phyloP scores from a whole-genome alignment of 2,329 filamentous ascomycete genomes.

The Eutypa lata region DNA sequence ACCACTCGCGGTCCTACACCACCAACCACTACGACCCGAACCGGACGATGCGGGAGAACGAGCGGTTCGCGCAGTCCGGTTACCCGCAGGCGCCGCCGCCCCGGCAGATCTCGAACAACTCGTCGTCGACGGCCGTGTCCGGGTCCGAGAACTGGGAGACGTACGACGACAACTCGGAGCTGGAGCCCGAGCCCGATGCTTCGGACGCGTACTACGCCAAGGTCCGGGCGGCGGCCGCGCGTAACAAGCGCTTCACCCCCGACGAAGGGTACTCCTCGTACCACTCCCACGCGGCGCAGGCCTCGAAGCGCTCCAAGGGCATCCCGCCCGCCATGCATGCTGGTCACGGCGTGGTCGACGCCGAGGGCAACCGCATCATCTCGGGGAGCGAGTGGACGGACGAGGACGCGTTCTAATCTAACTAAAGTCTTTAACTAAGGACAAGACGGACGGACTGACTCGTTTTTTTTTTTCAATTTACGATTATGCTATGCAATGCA shows the following conservation, averaged over 20 bases:
- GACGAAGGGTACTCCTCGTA: constrained; percentile 40
- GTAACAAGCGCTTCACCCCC: constrained; percentile 61
- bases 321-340: constrained; percentile 47
- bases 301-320: constrained; percentile 53
- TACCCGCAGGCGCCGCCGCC: constrained; percentile 42
- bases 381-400: constrained; percentile 67
- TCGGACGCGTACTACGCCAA: constrained; percentile 80
- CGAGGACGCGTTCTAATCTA: constrained; percentile 53
- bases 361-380: constrained; percentile 60
- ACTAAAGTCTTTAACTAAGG: no score
- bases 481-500: no score
- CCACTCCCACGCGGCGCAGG: constrained; percentile 38
- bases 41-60: constrained; percentile 6
- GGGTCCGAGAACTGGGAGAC: constrained; percentile 98
- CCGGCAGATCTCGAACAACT: constrained; percentile 72
- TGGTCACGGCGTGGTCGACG: constrained; percentile 41
- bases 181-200: constrained; percentile 70
- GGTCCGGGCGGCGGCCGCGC: constrained; percentile 64
- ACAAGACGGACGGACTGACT: constrained; percentile 10
- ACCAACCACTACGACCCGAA: constrained; percentile 13
- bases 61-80: constrained; percentile 28
- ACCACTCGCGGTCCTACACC: constrained; percentile 27
- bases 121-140: constrained; percentile 61
- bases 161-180: constrained; percentile 80
- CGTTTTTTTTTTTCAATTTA: not conserved